Evolutionary conservation across 2,329 filamentous ascomycete genomes (phyloP).

Genomic region (Aspergillus persii): DNA sequence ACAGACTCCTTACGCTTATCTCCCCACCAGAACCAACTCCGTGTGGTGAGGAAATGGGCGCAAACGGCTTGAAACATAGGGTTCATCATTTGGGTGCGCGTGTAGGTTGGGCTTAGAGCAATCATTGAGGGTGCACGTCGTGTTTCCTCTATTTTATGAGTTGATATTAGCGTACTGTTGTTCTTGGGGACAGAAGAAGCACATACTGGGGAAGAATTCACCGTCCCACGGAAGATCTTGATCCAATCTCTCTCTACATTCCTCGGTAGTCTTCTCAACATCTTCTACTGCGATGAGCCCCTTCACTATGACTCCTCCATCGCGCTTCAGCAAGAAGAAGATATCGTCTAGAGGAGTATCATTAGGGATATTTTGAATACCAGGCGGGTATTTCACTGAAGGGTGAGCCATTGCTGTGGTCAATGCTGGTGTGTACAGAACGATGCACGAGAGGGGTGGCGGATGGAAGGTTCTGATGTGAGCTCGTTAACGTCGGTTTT

Average conservation of each 20-base stretch:
- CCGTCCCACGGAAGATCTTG: background rate
- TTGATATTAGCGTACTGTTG: background rate
- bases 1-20: conserved; percentile 25
- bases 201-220: background rate
- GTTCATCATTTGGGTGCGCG: conserved; percentile 20
- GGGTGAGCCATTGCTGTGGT: background rate
- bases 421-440: too few species aligned
- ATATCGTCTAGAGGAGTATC: background rate
- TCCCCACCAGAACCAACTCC: conserved; percentile 29
- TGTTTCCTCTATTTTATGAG: background rate
- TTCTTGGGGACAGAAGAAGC: background rate
- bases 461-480: too few species aligned
- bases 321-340: background rate
- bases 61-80: conserved; percentile 26
- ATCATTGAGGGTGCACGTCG: background rate
- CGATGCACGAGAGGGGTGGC: too few species aligned
- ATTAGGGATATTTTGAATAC: background rate
- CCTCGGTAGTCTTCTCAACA: background rate
- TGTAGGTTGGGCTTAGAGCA: background rate
- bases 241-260: background rate
- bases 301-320: background rate
- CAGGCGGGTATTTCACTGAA: background rate
- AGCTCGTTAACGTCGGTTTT: too few species aligned
- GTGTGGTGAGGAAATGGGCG: conserved; percentile 27
- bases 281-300: background rate